Base-by-base conservation (phyloP, 2,329 filamentous ascomycete genomes). In the Xylariaceae sp. region DNA sequence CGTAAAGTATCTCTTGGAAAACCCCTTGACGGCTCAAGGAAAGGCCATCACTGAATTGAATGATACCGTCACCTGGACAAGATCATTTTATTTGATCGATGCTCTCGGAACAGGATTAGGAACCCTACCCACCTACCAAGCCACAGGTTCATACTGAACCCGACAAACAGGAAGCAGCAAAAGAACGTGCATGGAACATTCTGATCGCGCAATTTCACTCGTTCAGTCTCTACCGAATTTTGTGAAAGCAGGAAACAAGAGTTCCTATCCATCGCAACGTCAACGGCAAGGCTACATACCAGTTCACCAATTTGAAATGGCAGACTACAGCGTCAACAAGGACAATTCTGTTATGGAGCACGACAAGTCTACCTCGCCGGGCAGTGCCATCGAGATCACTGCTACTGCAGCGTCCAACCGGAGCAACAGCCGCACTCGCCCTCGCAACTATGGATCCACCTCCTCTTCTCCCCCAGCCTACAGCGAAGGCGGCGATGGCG, bases 261-360 rank as follows among this genome's bases (percentile, higher is more conserved):
- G n/a, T 37, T 34, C 13, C 30, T 17, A 31, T 24, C 11, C 21
- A 7, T 24, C 21, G 21, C 21, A 24, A 28, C 32, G n/a, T n/a
- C n/a, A 30, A 12, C 38, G 36, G 17, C 36, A 43, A 34, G 46
- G 45, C 34, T 56, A 54, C 35, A 44, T 23, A 24, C 43, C 31
- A 23, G 24, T 54, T 24, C 41, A 50, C n/a, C 50, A 52, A 41
- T 41, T 57, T 46, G 50, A 57, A 36, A 60, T 59, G 53, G 52
- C 48, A 14, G 47, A 57, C 35, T 51, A 51, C 31, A 41, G 43
- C 38, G n/a, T n/a, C n/a, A n/a, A n/a, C n/a, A n/a, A n/a, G n/a
- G n/a, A n/a, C n/a, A n/a, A n/a, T n/a, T n/a, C n/a, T n/a, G n/a
- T n/a, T n/a, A n/a, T n/a, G n/a, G n/a, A n/a, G n/a, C n/a, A n/a